Conservation (phyloP, 768 basidiomycete genomes). For the Tylopilus plumbeoviolaceoides region DNA sequence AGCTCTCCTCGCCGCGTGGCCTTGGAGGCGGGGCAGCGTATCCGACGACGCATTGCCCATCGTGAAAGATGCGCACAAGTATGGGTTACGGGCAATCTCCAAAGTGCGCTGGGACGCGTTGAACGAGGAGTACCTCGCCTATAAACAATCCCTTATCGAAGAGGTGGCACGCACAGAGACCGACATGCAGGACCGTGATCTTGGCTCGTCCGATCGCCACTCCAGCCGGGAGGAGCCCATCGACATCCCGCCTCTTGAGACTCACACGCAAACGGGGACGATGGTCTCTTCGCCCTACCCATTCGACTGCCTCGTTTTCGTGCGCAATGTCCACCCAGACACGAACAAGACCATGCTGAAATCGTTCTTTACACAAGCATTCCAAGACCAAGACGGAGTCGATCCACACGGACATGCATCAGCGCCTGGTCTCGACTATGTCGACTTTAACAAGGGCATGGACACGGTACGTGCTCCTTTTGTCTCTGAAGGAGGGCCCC, state of each 20-base stretch:
- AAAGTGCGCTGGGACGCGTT: conserved; percentile 62
- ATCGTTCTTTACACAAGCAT: conserved; percentile 46
- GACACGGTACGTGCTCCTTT: conserved; percentile 49
- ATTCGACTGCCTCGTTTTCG: conserved; percentile 62
- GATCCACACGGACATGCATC: not conserved
- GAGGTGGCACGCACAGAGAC: conserved; percentile 32
- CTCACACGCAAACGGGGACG: conserved; percentile 3
- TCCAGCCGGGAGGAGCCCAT: not conserved
- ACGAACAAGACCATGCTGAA: conserved; percentile 83
- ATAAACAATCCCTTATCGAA: conserved; percentile 52
- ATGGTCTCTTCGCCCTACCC: conserved; percentile 47
- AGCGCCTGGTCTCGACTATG: conserved; percentile 57
- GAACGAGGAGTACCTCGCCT: conserved; percentile 65
- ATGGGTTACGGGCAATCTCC: conserved; percentile 54
- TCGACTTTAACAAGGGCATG: conserved; percentile 77
- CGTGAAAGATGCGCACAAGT: conserved; percentile 46
- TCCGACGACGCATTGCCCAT: not conserved
- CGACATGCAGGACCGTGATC: not conserved
- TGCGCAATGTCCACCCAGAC: conserved; percentile 63
- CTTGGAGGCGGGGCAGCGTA: conserved; percentile 37
- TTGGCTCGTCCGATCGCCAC: not conserved
- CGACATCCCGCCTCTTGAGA: not conserved
- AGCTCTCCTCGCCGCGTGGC: conserved; percentile 49
- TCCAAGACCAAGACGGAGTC: conserved; percentile 16
- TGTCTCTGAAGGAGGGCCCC: not conserved